Evolutionary conservation across 331 rosid genomes (phyloP), one percentile per base, ranked within the genome.

Genomic region (Saraca asoca): DNA sequence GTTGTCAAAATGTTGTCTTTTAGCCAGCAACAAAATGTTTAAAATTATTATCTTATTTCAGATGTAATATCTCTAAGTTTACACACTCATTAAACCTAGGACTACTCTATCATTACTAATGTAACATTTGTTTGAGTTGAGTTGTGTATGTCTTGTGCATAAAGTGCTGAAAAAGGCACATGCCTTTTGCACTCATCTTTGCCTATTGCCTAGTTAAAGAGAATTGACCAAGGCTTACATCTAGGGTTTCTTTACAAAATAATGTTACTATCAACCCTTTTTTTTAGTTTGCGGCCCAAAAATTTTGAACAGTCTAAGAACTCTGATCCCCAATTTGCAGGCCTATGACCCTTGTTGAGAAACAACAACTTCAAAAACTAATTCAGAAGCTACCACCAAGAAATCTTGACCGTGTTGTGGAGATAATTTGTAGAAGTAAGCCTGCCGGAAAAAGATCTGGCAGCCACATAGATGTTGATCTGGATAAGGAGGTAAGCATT

Each of bases 291-390:
- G n/a, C n/a, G n/a, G n/a, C n/a, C n/a, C n/a, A n/a, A n/a, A n/a
- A n/a, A n/a, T n/a, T n/a, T 11, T 7, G 15, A 12, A 13, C 12
- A 20, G 12, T 48, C 37, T 64, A 15, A 55, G 20, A 41, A 38
- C 42, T 60, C 66, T 35, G 53, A 35, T 49, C 14, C 16, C 37
- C 69, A 31, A 69, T 71, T 42, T 78, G 8, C 82, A 92, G 98
- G 86, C 71, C 85, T 31, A 89, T 92, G 91, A 74, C 81, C 64
- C 71, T 79, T 38, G 43, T 17, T 56, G 98, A 87, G 82, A 89
- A 76, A 63, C 86, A 82, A 48, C 83, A 74, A 85, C 94, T 92
- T 70, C 83, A 80, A 53, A 85, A 72, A 67, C 62, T 61, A 76
- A 81, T 92, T 78, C 80, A 85, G 68, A 80, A 57, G 71, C 81